These are phyloP conservation scores for Xylariaceae sp. DNA, from an alignment of 2,329 filamentous ascomycete genomes.

Conservation along the genomic window DNA sequence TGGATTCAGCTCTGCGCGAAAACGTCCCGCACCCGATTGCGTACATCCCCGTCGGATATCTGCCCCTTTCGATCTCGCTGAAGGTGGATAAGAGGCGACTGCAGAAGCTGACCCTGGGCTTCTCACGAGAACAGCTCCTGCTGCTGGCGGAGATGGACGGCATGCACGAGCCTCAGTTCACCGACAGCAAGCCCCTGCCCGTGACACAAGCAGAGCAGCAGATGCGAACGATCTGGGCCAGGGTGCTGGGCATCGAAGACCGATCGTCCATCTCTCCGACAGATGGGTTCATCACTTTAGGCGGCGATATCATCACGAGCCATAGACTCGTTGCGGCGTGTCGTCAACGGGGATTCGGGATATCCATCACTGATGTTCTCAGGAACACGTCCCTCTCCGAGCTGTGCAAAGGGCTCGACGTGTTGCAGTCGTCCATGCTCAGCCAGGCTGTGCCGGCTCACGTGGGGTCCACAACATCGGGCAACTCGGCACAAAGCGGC, in stretches of 20 bases:
- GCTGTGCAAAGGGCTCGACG: constrained; percentile 34
- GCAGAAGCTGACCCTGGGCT: constrained; percentile 38
- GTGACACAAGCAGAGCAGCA: constrained; percentile 42
- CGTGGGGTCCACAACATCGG: constrained; percentile 16
- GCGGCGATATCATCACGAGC: constrained; percentile 42
- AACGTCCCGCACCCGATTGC: constrained; percentile 40
- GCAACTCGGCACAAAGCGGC: constrained; percentile 36
- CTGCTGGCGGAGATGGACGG: constrained; percentile 36
- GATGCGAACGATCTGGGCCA: constrained; percentile 45
- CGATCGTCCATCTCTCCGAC: constrained; percentile 34
- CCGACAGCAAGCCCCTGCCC: constrained; percentile 40
- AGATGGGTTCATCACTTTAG: constrained; percentile 42
- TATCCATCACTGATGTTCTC: constrained; percentile 41
- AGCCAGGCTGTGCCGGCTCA: constrained; percentile 6
- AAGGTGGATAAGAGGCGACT: constrained; percentile 46
- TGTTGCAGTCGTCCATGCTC: constrained; percentile 19
- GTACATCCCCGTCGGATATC: constrained; percentile 43
- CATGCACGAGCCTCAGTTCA: constrained; percentile 32
- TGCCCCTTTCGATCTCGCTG: constrained; percentile 45
- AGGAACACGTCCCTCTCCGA: constrained; percentile 38
- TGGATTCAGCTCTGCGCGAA: constrained; percentile 37
- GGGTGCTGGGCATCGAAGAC: constrained; percentile 36
- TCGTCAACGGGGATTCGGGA: constrained; percentile 36
- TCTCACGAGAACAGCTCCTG: constrained; percentile 40
- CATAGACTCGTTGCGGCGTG: constrained; percentile 40